These are phyloP conservation scores for Gardenia jasminoides DNA, from an alignment of 257 asterid species.

Conservation along the genomic window DNA sequence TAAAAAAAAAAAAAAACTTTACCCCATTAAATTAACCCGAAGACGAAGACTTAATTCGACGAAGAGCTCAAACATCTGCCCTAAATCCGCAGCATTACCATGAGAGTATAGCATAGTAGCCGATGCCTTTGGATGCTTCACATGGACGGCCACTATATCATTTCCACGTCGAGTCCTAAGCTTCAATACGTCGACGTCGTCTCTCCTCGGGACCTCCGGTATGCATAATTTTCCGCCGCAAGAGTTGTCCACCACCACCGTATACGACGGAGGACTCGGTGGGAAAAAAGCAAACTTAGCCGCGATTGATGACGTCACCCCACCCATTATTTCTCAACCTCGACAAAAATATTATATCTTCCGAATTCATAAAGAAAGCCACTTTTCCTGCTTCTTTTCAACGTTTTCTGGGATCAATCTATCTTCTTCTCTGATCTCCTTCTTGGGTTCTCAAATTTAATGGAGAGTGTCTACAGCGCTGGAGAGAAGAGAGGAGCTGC, in stretches of 20 bases:
- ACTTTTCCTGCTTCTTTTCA: conserved; percentile 4
- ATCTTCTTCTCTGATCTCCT: conserved; percentile 30
- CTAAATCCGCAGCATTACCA: conserved; percentile 99
- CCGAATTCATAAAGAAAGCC: conserved; percentile 45
- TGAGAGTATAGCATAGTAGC: conserved; percentile 92
- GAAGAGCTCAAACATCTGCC: conserved; percentile 98
- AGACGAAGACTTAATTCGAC: conserved; percentile 91
- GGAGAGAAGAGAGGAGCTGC: neutral
- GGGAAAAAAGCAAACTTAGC: conserved; percentile 99
- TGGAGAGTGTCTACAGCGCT: neutral
- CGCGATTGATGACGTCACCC: conserved; percentile 96
- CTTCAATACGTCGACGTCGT: conserved; percentile 72
- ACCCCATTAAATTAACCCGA: conserved; percentile 92
- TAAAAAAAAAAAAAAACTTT: neutral
- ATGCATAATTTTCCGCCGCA: conserved; percentile 52
- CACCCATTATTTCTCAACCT: conserved; percentile 58
- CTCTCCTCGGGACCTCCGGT: conserved; percentile 84
- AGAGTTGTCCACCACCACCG: conserved; percentile 63
- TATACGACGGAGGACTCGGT: conserved; percentile 91
- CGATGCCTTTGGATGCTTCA: conserved; percentile 79
- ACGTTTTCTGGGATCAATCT: neutral
- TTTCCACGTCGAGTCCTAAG: conserved; percentile 87
- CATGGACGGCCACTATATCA: conserved; percentile 82
- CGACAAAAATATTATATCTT: neutral
- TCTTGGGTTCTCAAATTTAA: neutral